Evolutionary conservation across 1,284 basidiomycete genomes (phyloP).

Genomic region (Pseudozyma sp.): DNA sequence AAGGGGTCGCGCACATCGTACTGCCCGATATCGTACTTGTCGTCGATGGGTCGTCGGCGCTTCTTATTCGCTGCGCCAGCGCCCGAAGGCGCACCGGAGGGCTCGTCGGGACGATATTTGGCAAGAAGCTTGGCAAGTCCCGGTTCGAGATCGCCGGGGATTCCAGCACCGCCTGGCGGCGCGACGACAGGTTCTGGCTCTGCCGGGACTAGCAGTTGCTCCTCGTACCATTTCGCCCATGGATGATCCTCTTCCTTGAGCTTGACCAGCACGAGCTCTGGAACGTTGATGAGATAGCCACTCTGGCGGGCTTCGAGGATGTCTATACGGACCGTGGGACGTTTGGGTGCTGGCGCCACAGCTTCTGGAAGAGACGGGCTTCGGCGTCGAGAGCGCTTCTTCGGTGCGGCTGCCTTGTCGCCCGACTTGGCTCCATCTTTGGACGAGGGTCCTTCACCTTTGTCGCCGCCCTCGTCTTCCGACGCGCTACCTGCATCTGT

Average conservation of each 20-base stretch:
- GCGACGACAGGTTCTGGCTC: slow-evolving; percentile 28
- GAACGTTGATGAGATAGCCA: slow-evolving; percentile 62
- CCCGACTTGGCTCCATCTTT: slow-evolving; percentile 43
- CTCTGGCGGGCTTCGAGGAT: slow-evolving; percentile 40
- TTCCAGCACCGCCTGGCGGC: slow-evolving; percentile 16
- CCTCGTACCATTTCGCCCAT: slow-evolving; percentile 63
- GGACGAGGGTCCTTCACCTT: slow-evolving; percentile 31
- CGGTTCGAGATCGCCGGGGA: slow-evolving; percentile 45
- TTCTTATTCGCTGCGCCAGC: slow-evolving; percentile 32
- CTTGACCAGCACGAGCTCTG: slow-evolving; percentile 51
- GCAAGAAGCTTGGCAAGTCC: slow-evolving; percentile 56
- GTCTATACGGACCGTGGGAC: slow-evolving; percentile 40
- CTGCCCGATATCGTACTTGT: slow-evolving; percentile 66
- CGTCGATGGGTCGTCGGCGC: slow-evolving; percentile 44
- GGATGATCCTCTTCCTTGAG: slow-evolving; percentile 50
- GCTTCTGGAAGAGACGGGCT: slow-evolving; percentile 38
- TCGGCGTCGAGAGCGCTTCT: slow-evolving; percentile 38
- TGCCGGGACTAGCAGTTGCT: slow-evolving; percentile 32
- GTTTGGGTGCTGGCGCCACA: slow-evolving; percentile 26
- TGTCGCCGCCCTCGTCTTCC: slow-evolving; percentile 47
- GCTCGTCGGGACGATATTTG: slow-evolving; percentile 40
- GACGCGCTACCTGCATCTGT: slow-evolving; percentile 51
- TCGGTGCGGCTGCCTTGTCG: slow-evolving; percentile 23
- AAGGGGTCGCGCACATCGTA: slow-evolving; percentile 94
- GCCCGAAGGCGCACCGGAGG: slow-evolving; percentile 12